Evolutionary conservation across 805 yeast genomes (phyloP), one percentile per base, ranked within the genome.

Genomic region (Wickerhamiella cacticola): DNA sequence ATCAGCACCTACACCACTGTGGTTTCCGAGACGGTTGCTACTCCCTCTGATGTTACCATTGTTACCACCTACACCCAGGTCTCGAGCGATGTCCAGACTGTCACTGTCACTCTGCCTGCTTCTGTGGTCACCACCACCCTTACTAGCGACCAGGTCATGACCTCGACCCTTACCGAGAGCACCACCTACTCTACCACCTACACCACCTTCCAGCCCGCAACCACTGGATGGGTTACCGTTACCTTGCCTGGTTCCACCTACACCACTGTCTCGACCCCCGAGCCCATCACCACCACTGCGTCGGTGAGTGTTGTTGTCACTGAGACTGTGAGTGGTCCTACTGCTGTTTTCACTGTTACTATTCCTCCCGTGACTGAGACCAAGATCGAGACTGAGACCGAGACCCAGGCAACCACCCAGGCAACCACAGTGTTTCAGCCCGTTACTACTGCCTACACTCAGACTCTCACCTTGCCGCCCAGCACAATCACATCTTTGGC

Each of bases 351-450:
- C 15, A 43, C 46, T 19, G 38, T 43, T 24, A 33, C 46, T 15
- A 15, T 24, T 2, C 26, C 45, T 8, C 45, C 45, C 15, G 39
- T 31, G 6, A 42, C 45, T 10, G 36, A 29, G 23, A 19, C 40
- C n/a, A 12, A 43, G n/a, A 28, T 15, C 33, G 13, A 28, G 36
- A 31, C 43, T 21, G 39, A 29, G 15, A 2, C 22, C n/a, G 22
- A 35, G 5, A 31, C 36, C 7, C 35, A 41, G 23, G 18, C 23
- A 19, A 18, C 16, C 18, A 41, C 44, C 19, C 18, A 24, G 8
- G 13, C 44, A 2, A 26, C 44, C 5, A 43, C 46, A 22, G 33
- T 43, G 12, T 28, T 28, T 25, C 36, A 41, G 39, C 46, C 46
- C 4, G 28, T 34, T 24, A 43, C 46, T 24, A 34, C 38, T 8